Base-by-base conservation (phyloP, 495 filamentous ascomycete genomes). In the Staphylotrichum longicolle region DNA sequence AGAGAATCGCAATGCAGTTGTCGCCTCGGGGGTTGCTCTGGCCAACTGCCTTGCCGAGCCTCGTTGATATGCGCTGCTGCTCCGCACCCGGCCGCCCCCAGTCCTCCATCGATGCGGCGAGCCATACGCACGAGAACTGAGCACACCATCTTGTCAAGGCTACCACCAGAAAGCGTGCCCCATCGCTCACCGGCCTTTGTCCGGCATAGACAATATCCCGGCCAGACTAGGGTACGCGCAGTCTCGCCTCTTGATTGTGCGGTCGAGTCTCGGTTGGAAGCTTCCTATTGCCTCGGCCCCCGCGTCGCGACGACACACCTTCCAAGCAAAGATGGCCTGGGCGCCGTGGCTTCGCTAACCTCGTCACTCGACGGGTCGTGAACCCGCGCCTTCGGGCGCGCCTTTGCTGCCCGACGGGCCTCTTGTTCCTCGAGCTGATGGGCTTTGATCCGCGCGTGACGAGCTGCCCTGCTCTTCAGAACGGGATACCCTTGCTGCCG, bases 381-480 rank as follows among this genome's bases (percentile, higher is more conserved):
- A 46, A 20, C 42, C 41, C 54, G 48, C 34, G 34, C 51, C 52
- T 41, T 64, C 51, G 61, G 56, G 44, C 60, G 54, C 39, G 41
- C 49, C 34, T 54, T 68, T 63, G 67, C 54, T 69, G 67, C 67
- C 67, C 61, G 62, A 69, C 62, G 41, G 60, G 30, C 33, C 48
- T 15, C 14, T 35, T 15, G 37, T 41, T 34, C 33, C 41, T 46
- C 11, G 10, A 42, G 35, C 14, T 62, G 27, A 35, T 47, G 10
- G 34, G 46, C 30, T 61, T 57, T n/a, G 55, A 45, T 57, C 52
- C 58, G 61, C 65, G 52, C 57, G 55, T 54, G 61, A 54, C 49
- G 61, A 58, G 20, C 48, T 8, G n/a, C 27, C 15, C 33, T 54
- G 42, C 11, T 15, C 2, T n/a, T 42, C 15, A 51, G 39, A 42